These are phyloP conservation scores for Colletotrichum zoysiae DNA, from an alignment of 2,329 filamentous ascomycete species.

Conservation along the genomic window DNA sequence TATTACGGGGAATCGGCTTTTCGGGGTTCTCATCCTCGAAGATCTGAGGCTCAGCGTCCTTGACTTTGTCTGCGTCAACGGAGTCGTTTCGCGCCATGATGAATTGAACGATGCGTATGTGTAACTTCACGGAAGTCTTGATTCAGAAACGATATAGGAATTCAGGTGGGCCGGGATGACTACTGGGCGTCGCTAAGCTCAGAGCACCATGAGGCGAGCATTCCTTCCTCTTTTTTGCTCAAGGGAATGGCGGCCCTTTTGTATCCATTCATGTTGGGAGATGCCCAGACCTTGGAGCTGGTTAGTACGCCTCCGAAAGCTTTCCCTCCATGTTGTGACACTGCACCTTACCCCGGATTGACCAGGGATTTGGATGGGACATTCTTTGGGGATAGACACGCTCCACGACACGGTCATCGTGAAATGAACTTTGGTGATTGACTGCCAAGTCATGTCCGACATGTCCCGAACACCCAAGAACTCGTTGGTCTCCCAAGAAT, in stretches of 20 bases:
- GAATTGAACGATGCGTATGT: too few species aligned
- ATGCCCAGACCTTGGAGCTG: conserved; percentile 23
- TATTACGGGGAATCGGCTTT: conserved; percentile 42
- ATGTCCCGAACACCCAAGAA: conserved; percentile 37
- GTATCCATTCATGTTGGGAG: conserved; percentile 17
- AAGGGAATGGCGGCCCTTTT: conserved; percentile 26
- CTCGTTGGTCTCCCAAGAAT: not conserved
- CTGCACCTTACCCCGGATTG: conserved; percentile 19
- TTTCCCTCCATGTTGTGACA: conserved; percentile 10
- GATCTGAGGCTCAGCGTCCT: conserved; percentile 36
- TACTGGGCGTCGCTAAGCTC: conserved; percentile 6
- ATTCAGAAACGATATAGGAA: not conserved
- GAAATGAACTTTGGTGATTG: not conserved
- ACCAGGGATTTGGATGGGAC: conserved; percentile 11
- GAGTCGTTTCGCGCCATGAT: conserved; percentile 16
- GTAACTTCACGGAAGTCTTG: conserved; percentile 10
- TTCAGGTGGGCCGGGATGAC: not conserved
- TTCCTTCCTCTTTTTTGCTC: not conserved
- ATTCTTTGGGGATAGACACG: conserved; percentile 4
- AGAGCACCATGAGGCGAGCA: not conserved
- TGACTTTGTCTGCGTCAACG: conserved; percentile 17
- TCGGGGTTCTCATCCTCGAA: conserved; percentile 41
- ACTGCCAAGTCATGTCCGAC: conserved; percentile 36
- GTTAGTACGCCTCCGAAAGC: not conserved
- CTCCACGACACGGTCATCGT: not conserved